These are phyloP conservation scores for Heterobasidion parviporum DNA, from an alignment of 1,284 basidiomycete species.

Conservation along the genomic window DNA sequence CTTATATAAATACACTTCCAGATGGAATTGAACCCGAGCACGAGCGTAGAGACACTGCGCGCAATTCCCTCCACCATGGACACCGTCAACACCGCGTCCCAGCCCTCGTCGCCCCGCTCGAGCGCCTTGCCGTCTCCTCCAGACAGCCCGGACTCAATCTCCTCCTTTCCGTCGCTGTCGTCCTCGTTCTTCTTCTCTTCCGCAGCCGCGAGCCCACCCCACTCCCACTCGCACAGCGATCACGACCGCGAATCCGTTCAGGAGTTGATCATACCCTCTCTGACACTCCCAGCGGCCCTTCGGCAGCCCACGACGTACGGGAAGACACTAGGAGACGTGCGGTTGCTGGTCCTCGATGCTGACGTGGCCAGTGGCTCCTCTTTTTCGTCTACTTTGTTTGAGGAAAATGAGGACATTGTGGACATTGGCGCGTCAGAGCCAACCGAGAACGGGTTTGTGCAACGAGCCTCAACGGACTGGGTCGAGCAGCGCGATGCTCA, in stretches of 20 bases:
- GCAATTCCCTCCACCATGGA: slow-evolving; percentile 19
- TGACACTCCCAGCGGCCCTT: slow-evolving; percentile 51
- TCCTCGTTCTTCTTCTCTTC: slow-evolving; percentile 74
- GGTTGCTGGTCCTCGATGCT: slow-evolving; percentile 44
- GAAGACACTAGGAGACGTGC: slow-evolving; percentile 52
- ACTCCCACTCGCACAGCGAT: slow-evolving; percentile 26
- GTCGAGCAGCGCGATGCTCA: slow-evolving; percentile 53
- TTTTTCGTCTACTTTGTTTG: slow-evolving; percentile 34
- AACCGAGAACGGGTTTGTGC: slow-evolving; percentile 25
- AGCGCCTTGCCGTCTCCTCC: slow-evolving; percentile 41
- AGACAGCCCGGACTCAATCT: slow-evolving; percentile 52
- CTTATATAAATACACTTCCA: not conserved
- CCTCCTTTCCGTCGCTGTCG: slow-evolving; percentile 64
- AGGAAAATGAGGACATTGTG: slow-evolving; percentile 58
- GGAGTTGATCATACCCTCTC: slow-evolving; percentile 62
- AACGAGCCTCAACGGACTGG: slow-evolving; percentile 62
- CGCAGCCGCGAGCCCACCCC: slow-evolving; percentile 49
- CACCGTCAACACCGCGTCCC: slow-evolving; percentile 9
- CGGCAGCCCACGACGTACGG: slow-evolving; percentile 53
- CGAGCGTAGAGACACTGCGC: slow-evolving; percentile 34
- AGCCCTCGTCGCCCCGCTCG: slow-evolving; percentile 37
- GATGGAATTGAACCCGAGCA: slow-evolving; percentile 17
- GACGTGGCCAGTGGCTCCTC: slow-evolving; percentile 24
- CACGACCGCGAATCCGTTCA: slow-evolving; percentile 35
- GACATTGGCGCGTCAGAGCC: slow-evolving; percentile 51